These are phyloP conservation scores for Agastache rugosa DNA, from an alignment of 257 asterid genomes.

Conservation along the genomic window DNA sequence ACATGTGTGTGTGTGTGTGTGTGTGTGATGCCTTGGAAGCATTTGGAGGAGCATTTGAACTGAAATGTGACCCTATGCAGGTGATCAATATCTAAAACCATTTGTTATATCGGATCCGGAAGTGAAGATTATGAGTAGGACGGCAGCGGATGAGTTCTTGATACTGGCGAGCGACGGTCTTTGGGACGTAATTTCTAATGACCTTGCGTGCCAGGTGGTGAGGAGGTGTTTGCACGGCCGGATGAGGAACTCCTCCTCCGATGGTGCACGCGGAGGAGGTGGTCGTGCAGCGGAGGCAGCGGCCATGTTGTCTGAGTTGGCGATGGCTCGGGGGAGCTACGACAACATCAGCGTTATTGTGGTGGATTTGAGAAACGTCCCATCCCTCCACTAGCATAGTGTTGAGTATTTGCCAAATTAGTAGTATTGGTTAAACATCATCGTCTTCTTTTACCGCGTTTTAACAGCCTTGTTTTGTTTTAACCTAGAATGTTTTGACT, in stretches of 20 bases:
- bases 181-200: constrained; percentile 73
- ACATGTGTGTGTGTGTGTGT: too few species aligned
- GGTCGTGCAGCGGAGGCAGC: constrained; percentile 49
- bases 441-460: too few species aligned
- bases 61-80: constrained; percentile 29
- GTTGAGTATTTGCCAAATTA: not conserved
- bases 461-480: too few species aligned
- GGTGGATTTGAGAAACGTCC: constrained; percentile 35
- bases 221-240: constrained; percentile 56
- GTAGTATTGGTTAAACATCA: not conserved
- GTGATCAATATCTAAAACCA: constrained; percentile 70
- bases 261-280: not conserved
- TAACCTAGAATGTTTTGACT: not conserved
- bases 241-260: constrained; percentile 10
- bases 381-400: not conserved
- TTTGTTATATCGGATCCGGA: constrained; percentile 65
- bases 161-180: constrained; percentile 72
- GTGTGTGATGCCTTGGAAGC: too few species aligned
- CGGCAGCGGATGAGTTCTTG: constrained; percentile 57
- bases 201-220: constrained; percentile 57
- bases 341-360: constrained; percentile 65
- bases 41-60: too few species aligned
- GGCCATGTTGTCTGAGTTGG: constrained; percentile 55
- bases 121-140: constrained; percentile 44
- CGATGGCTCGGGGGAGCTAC: constrained; percentile 62